phyloP scores from a whole-genome alignment of 345 rosid genomes.

The Aurinia saxatilis region DNA sequence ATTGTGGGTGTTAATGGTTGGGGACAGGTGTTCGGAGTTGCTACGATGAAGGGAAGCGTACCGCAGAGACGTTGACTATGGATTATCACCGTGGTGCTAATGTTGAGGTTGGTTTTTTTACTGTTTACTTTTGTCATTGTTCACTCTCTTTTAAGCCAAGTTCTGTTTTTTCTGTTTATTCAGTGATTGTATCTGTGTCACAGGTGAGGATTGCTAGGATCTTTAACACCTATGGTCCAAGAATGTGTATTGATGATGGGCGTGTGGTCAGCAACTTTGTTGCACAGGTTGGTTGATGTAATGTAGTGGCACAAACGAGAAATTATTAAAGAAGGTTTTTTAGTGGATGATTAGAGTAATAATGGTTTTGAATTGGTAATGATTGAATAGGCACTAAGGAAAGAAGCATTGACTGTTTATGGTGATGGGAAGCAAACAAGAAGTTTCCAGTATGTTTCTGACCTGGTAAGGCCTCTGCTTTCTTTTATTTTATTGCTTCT shows the following conservation, averaged over 20 bases:
- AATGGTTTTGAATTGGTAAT: background rate
- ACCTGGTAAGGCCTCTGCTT: slow-evolving; percentile 41
- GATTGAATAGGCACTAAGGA: slow-evolving; percentile 58
- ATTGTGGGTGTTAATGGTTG: background rate
- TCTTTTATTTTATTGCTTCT: background rate
- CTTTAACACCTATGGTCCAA: slow-evolving; percentile 80
- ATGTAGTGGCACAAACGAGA: background rate
- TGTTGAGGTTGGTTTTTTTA: slow-evolving; percentile 43
- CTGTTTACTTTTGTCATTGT: too few relatives aligned
- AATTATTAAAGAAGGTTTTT: background rate
- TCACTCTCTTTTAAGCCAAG: background rate
- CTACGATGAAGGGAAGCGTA: slow-evolving; percentile 85
- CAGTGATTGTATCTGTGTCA: background rate
- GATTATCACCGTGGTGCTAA: slow-evolving; percentile 72
- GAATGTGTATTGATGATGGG: slow-evolving; percentile 88
- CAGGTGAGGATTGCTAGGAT: slow-evolving; percentile 82
- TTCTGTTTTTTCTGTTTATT: background rate
- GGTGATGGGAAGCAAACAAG: slow-evolving; percentile 92
- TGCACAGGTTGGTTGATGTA: slow-evolving; percentile 47
- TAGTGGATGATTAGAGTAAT: slow-evolving; percentile 15
- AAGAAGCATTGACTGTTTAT: slow-evolving; percentile 79
- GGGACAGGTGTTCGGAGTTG: slow-evolving; percentile 70
- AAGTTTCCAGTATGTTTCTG: slow-evolving; percentile 86
- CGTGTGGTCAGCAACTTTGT: slow-evolving; percentile 90
- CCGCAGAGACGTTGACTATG: slow-evolving; percentile 78